Percentiles rank a stretch among this genome's conserved stretches.
Evolutionary conservation across 2,329 filamentous ascomycete genomes (phyloP).

Genomic region (Lecanicillium sp.): DNA sequence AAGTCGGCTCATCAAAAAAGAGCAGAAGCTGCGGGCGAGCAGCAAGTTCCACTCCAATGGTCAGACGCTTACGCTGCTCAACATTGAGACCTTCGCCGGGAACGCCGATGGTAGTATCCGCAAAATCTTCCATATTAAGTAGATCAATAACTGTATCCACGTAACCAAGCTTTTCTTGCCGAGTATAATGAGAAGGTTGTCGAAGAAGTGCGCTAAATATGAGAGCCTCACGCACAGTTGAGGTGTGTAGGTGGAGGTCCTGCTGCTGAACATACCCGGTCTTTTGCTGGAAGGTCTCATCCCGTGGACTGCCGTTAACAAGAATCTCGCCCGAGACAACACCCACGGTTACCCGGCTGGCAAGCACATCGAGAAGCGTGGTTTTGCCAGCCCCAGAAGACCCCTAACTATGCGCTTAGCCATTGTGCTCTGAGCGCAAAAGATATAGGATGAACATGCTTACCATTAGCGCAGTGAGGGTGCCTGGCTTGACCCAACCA

Average conservation of each 20-base stretch:
- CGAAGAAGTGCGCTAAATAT: conserved; percentile 55
- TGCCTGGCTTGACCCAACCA: conserved; percentile 69
- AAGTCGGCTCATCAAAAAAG: conserved; percentile 74
- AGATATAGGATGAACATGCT: no score
- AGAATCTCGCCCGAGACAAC: conserved; percentile 50
- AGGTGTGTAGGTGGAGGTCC: conserved; percentile 53
- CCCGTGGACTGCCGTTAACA: conserved; percentile 48
- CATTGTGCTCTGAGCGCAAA: no score
- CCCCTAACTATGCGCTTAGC: no score
- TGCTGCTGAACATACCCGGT: conserved; percentile 57
- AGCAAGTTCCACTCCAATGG: conserved; percentile 82
- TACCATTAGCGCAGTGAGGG: conserved; percentile 74
- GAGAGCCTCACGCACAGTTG: conserved; percentile 56
- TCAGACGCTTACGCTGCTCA: conserved; percentile 66
- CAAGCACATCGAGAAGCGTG: conserved; percentile 71
- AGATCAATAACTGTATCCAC: conserved; percentile 54
- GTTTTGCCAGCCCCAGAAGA: conserved; percentile 84
- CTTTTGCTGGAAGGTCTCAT: conserved; percentile 52
- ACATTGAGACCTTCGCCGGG: conserved; percentile 64
- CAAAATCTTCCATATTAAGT: conserved; percentile 50
- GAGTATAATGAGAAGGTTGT: conserved; percentile 45
- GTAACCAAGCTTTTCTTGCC: conserved; percentile 49
- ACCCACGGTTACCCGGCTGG: conserved; percentile 52
- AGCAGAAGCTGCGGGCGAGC: conserved; percentile 71
- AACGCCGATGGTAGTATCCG: conserved; percentile 50